phyloP scores from a whole-genome alignment of 176 grass and related monocot genomes.

The Otatea glauca region DNA sequence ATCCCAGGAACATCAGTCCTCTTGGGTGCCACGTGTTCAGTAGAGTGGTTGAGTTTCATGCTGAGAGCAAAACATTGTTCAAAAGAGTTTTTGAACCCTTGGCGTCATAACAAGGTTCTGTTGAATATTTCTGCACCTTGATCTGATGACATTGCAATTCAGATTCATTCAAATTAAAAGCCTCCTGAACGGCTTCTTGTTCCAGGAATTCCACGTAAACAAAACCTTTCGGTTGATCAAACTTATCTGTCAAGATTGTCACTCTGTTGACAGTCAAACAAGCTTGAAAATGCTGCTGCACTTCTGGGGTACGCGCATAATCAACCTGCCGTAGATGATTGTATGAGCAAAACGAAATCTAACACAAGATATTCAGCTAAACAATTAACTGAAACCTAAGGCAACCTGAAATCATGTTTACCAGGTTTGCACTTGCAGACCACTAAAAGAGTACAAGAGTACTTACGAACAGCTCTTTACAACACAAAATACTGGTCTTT shows the following conservation, averaged over 20 bases:
- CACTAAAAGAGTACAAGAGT: neutral
- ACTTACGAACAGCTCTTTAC: neutral
- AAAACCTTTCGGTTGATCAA: slow-evolving; percentile 67
- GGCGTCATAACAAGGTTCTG: neutral
- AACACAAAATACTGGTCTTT: neutral
- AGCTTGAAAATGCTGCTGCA: slow-evolving; percentile 73
- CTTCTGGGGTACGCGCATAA: slow-evolving; percentile 65
- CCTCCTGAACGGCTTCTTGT: slow-evolving; percentile 58
- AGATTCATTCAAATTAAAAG: slow-evolving; percentile 69
- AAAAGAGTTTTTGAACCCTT: neutral
- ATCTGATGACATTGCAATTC: slow-evolving; percentile 66
- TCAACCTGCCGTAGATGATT: slow-evolving; percentile 52
- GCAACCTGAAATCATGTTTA: neutral
- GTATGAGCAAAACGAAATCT: neutral
- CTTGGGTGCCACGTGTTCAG: slow-evolving; percentile 59
- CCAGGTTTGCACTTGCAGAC: neutral
- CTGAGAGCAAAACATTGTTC: neutral
- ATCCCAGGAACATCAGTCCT: slow-evolving; percentile 70
- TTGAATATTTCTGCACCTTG: slow-evolving; percentile 42
- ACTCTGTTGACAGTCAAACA: slow-evolving; percentile 68
- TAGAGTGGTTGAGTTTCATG: neutral
- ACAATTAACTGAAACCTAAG: neutral
- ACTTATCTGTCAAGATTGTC: slow-evolving; percentile 71
- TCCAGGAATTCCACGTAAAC: slow-evolving; percentile 74
- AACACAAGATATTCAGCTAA: neutral